Evolutionary conservation across 371 early-diverging fungal species (phyloP).

Genomic region (Umbelopsis sp.): DNA sequence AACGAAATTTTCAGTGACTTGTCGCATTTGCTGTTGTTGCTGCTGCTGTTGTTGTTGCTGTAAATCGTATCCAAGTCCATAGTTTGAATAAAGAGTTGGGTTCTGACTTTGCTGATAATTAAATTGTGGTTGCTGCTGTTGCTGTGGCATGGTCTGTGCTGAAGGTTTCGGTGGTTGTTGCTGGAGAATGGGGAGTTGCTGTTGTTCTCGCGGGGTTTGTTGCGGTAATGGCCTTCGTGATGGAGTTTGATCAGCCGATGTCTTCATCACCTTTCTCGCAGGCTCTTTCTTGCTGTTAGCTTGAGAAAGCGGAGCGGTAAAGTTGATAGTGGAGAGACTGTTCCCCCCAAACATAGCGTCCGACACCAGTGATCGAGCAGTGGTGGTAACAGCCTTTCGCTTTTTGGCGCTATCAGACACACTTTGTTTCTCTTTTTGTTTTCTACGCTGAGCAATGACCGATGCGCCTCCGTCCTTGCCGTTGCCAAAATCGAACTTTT

Average conservation of each 20-base stretch:
- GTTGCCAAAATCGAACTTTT: conserved; percentile 21
- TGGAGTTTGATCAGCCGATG: neutral
- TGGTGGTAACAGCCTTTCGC: conserved; percentile 4
- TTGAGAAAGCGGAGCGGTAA: conserved; percentile 3
- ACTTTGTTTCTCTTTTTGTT: conserved; percentile 15
- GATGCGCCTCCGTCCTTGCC: conserved; percentile 23
- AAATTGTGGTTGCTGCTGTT: neutral
- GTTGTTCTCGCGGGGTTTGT: conserved; percentile 9
- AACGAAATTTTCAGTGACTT: conserved; percentile 26
- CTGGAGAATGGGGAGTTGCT: neutral
- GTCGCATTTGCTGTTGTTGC: conserved; percentile 21
- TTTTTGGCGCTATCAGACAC: conserved; percentile 1
- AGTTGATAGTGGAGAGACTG: conserved; percentile 14
- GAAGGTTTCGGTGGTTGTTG: conserved; percentile 19
- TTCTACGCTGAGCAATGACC: conserved; percentile 19
- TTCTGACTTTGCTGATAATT: conserved; percentile 11
- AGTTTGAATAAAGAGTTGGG: neutral
- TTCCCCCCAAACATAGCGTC: conserved; percentile 13
- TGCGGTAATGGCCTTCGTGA: conserved; percentile 11
- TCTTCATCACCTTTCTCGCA: neutral
- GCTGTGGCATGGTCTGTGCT: neutral
- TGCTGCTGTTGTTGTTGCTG: conserved; percentile 20
- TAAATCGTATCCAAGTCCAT: conserved; percentile 2
- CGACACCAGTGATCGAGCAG: conserved; percentile 8
- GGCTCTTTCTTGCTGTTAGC: neutral